Evolutionary conservation across 2,329 filamentous ascomycete genomes (phyloP), one percentile per base, ranked within the genome.

Genomic region (Fusarium sp.): DNA sequence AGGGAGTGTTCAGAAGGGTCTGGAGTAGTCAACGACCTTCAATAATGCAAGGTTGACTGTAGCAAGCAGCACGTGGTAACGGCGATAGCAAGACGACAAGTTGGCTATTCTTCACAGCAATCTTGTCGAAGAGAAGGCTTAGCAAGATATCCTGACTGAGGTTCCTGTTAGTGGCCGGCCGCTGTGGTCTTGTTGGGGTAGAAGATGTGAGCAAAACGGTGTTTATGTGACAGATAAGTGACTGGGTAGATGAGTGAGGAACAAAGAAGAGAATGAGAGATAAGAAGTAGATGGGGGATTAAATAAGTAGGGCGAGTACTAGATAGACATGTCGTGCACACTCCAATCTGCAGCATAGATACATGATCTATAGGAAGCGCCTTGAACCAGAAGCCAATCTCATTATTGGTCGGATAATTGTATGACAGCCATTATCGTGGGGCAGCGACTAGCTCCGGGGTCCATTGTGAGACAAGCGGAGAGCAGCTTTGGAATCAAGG

Each of bases 51-150:
- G 12, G 40, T 47, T 65, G 47, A 53, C 43, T 51, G 62, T 64
- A 72, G 71, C 57, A 73, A 65, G 58, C 61, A 71, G 63, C 69
- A 70, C 65, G 56, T 65, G 55, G 60, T 63, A 69, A 62, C 62
- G 67, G 58, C 59, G 72, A 68, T 59, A 71, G 68, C 70, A 75
- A 75, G 68, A 73, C 73, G 61, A 58, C 40, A 58, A 73, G 64
- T 58, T 71, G 65, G 73, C 60, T 70, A 47, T 71, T 75, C 72
- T 75, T 72, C 72, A 58, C 63, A 71, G 72, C 70, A 64, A 40
- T 57, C 71, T 69, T 65, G 55, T 49, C 43, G 22, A 45, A 63
- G 60, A 67, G 70, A 65, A 56, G 62, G 49, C 65, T 63, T 71
- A 59, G 72, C 59, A 71, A 74, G 73, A 72, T 60, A 63, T 72